Evolutionary conservation across 352 stramenopile genomes (phyloP), one percentile per base, ranked within the genome.

Genomic region (Achlya hypogyna): DNA sequence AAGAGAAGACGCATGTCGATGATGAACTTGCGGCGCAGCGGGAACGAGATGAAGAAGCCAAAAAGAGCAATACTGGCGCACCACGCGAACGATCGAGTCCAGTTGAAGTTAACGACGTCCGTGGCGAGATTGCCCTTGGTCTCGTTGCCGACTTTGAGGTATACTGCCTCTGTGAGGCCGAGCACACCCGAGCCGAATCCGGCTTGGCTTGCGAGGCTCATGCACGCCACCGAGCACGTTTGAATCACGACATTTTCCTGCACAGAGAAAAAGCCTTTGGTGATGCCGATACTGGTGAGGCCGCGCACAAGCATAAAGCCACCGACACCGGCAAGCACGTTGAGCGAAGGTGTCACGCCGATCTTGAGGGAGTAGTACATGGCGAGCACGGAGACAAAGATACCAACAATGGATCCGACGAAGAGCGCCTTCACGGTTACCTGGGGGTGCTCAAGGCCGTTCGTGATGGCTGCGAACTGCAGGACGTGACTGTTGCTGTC

Each of bases 321-420:
- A 58, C 58, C 58, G 58, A 65, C 58, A 23, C 58, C 58, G 45
- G 58, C 58, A 5, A 65, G 34, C 6, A 65, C 42, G 58, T 65
- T 65, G 27, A 65, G 58, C 10, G 58, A 65, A 18, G 58, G 58
- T 10, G 42, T 42, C 34, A 65, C 58, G n/a, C 58, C 58, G 10
- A 65, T 45, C 45, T 65, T 65, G 42, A 65, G 45, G n/a, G 34
- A 25, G n/a, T 65, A 65, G 58, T 65, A 65, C 58, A 65, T 65
- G 45, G 14, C 58, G 28, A 65, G 42, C 1, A 65, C 58, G 28
- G 34, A 54, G 25, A 65, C 14, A 29, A 65, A 65, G 9, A 29
- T 29, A 8, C 58, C 58, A 16, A 65, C 23, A 20, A 65, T 9
- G 5, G 42, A 43, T 10, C 58, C 58, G 9, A 65, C 58, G 23